Evolutionary conservation across 208 protist species (phyloP).

Genomic region (Porcisia hertigi): DNA sequence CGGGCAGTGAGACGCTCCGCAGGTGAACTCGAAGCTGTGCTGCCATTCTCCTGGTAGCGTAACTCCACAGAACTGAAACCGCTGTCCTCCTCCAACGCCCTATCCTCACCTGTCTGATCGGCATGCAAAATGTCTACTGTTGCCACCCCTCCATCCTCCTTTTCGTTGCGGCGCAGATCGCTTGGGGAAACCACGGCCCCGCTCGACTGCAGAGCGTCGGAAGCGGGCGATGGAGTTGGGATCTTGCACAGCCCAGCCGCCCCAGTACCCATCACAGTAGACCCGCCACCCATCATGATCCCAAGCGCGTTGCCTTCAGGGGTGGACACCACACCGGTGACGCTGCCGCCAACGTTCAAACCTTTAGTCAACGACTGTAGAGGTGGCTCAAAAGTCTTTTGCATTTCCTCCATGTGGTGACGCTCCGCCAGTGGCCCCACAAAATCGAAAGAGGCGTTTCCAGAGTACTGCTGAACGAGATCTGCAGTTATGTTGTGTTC

Average conservation of each 20-base stretch:
- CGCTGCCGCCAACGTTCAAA: background rate
- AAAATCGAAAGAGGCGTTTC: conserved; percentile 58
- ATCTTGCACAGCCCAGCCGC: conserved; percentile 19
- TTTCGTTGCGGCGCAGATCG: background rate
- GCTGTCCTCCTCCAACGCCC: background rate
- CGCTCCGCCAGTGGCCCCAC: conserved; percentile 39
- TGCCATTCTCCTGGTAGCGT: background rate
- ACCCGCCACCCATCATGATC: background rate
- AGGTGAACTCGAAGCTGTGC: background rate
- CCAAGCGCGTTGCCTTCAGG: background rate
- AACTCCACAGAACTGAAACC: background rate
- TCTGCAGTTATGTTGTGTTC: conserved; percentile 25
- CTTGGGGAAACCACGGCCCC: background rate
- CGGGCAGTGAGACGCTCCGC: background rate
- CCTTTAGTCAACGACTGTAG: conserved; percentile 3
- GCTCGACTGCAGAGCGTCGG: conserved; percentile 7
- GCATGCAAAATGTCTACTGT: background rate
- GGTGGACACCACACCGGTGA: background rate
- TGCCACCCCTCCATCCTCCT: background rate
- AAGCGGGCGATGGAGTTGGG: conserved; percentile 8
- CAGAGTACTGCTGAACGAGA: conserved; percentile 44
- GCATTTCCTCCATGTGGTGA: conserved; percentile 36
- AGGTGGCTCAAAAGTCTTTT: conserved; percentile 15
- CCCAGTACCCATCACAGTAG: conserved; percentile 3
- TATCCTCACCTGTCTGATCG: background rate